Percentiles rank a stretch among this genome's conserved stretches.
phyloP scores from a whole-genome alignment of 208 protist genomes.

The Wallacemonas rigidus region DNA sequence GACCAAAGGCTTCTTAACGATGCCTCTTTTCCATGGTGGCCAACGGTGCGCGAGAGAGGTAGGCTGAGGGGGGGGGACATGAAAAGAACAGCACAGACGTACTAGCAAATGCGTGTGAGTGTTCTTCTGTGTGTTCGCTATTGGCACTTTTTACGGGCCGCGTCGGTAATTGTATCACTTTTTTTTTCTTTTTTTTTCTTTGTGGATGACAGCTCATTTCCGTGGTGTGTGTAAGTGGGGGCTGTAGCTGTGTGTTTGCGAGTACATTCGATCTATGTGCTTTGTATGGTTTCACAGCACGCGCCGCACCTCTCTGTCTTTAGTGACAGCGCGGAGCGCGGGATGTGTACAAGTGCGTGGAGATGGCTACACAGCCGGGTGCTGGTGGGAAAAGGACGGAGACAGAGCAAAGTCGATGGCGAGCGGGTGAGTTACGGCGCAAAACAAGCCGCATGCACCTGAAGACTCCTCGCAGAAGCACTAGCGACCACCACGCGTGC shows the following conservation, averaged over 20 bases:
- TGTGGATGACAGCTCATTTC: background rate
- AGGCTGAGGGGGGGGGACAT: background rate
- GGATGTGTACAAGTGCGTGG: background rate
- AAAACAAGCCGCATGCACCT: too few relatives aligned
- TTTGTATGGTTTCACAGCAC: background rate
- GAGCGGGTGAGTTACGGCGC: too few relatives aligned
- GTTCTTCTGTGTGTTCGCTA: constrained; percentile 1
- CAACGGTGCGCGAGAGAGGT: background rate
- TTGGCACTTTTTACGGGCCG: too few relatives aligned
- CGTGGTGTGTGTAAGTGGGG: background rate
- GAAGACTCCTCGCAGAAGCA: background rate
- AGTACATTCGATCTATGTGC: constrained; percentile 2
- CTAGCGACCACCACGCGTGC: background rate
- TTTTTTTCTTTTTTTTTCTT: background rate
- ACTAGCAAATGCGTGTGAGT: constrained; percentile 8
- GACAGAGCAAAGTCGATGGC: background rate
- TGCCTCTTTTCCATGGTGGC: background rate
- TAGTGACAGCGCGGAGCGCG: too few relatives aligned
- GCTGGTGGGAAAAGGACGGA: background rate
- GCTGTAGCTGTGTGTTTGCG: background rate
- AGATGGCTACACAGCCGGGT: background rate
- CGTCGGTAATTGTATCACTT: background rate
- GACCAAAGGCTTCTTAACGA: too few relatives aligned
- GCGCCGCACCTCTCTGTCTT: background rate
- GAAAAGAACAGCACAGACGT: background rate